These are phyloP conservation scores for Pythium guiyangense DNA, from an alignment of 352 stramenopile genomes.

Conservation along the genomic window DNA sequence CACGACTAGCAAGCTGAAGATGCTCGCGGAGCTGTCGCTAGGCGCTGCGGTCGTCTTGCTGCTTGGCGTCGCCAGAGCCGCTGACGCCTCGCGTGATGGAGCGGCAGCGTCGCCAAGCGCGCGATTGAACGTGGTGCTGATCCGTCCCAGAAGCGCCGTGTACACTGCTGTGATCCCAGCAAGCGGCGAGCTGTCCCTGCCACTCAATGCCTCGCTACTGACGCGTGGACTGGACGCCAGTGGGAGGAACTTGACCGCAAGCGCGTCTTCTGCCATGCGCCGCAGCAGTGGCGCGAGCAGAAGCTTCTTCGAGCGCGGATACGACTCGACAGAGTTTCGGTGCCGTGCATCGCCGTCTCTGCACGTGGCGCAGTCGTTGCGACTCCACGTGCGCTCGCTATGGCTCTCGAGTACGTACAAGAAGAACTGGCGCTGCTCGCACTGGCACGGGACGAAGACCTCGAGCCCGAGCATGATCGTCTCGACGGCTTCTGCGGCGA, in stretches of 20 bases:
- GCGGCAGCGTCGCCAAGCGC: not conserved
- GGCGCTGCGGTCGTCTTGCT: not conserved
- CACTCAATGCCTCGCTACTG: not conserved
- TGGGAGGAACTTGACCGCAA: constrained; percentile 39
- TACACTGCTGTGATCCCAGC: constrained; percentile 7
- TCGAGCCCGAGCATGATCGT: constrained; percentile 81
- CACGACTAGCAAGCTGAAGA: constrained; percentile 20
- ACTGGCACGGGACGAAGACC: constrained; percentile 84
- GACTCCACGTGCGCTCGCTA: not conserved
- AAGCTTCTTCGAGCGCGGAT: constrained; percentile 26
- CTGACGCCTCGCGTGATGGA: not conserved
- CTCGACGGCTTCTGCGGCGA: constrained; percentile 40
- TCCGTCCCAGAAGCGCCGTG: constrained; percentile 9
- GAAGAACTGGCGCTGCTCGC: constrained; percentile 58
- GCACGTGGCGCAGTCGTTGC: not conserved
- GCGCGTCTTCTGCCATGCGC: constrained; percentile 59
- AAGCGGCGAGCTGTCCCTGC: not conserved
- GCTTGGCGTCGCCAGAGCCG: too few relatives aligned
- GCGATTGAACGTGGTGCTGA: constrained; percentile 4
- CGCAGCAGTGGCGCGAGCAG: constrained; percentile 56
- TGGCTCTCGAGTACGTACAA: constrained; percentile 25
- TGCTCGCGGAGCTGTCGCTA: not conserved
- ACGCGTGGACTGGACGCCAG: not conserved
- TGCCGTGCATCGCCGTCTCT: not conserved
- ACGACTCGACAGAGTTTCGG: constrained; percentile 1